phyloP scores from a whole-genome alignment of 2,329 filamentous ascomycete species.

The Cucurbitaria berberidis region DNA sequence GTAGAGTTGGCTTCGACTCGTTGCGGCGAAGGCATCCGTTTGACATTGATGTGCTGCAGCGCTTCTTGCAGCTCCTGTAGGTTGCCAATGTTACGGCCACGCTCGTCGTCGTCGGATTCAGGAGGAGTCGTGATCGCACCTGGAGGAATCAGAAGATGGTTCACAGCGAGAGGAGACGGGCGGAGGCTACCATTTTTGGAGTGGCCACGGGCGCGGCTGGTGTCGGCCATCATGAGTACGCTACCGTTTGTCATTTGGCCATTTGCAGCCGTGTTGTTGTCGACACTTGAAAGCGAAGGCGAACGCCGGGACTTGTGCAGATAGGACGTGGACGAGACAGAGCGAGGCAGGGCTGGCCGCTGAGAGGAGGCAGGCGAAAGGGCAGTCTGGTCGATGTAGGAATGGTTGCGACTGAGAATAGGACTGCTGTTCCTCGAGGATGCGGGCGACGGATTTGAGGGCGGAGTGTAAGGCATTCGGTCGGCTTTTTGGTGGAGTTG shows the following conservation, averaged over 20 bases:
- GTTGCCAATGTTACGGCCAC: slow-evolving; percentile 51
- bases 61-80: slow-evolving; percentile 78
- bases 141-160: slow-evolving; percentile 76
- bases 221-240: slow-evolving; percentile 29
- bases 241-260: slow-evolving; percentile 31
- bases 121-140: slow-evolving; percentile 91
- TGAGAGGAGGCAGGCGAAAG: slow-evolving; percentile 42
- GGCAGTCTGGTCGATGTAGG: slow-evolving; percentile 52
- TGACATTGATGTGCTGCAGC: slow-evolving; percentile 77
- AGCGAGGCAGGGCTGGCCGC: slow-evolving; percentile 60
- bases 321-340: slow-evolving; percentile 65
- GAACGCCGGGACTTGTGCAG: slow-evolving; percentile 67
- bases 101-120: slow-evolving; percentile 90
- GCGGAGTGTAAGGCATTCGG: slow-evolving; percentile 88
- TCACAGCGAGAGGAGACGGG: slow-evolving; percentile 83
- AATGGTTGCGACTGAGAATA: slow-evolving; percentile 57
- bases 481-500: slow-evolving; percentile 46
- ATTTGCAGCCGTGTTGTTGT: slow-evolving; percentile 42
- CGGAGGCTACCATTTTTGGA: slow-evolving; percentile 67
- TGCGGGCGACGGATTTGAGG: slow-evolving; percentile 68
- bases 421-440: slow-evolving; percentile 61
- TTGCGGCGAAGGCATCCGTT: slow-evolving; percentile 64
- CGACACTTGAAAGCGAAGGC: slow-evolving; percentile 53
- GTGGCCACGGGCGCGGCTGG: slow-evolving; percentile 34
- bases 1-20: slow-evolving; percentile 35